These are phyloP conservation scores for Fusarium sp. DNA, from an alignment of 2,329 filamentous ascomycete species.

Conservation along the genomic window DNA sequence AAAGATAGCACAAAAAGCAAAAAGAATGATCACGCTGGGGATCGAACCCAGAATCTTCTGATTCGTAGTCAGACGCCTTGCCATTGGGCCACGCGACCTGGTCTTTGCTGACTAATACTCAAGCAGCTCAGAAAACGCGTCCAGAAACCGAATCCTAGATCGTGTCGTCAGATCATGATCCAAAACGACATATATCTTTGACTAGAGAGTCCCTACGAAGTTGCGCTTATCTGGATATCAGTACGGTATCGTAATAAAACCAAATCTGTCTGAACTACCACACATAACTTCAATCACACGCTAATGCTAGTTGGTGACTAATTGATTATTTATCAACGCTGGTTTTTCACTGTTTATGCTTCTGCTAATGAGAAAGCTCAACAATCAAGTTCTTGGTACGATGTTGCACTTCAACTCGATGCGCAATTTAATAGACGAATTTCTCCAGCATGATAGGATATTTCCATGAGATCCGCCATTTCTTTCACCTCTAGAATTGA, in stretches of 20 bases:
- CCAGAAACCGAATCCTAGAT: accelerated
- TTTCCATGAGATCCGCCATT: accelerated
- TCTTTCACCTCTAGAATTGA: no score
- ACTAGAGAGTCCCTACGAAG: accelerated
- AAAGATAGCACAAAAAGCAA: not conserved
- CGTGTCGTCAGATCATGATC: not conserved
- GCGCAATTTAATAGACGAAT: accelerated
- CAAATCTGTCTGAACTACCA: no score
- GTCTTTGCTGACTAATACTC: not conserved
- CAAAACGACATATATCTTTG: accelerated
- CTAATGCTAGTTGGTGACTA: no score
- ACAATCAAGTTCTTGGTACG: accelerated
- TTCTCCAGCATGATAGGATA: accelerated
- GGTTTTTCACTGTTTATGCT: accelerated
- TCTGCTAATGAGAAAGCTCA: not conserved
- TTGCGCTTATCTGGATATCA: accelerated
- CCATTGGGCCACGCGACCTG: slow-evolving; percentile 29
- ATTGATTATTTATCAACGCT: accelerated
- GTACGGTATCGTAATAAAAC: accelerated
- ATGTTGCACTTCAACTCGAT: accelerated
- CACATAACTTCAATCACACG: no score
- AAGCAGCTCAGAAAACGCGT: not conserved
- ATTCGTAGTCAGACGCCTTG: slow-evolving; percentile 36
- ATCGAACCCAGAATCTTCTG: slow-evolving; percentile 36
- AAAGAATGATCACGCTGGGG: slow-evolving; percentile 28